Percentiles rank a stretch among this genome's conserved stretches.
Evolutionary conservation across 1,139 yeast species (phyloP).

Genomic region (Debaryomyces psychrophilus): DNA sequence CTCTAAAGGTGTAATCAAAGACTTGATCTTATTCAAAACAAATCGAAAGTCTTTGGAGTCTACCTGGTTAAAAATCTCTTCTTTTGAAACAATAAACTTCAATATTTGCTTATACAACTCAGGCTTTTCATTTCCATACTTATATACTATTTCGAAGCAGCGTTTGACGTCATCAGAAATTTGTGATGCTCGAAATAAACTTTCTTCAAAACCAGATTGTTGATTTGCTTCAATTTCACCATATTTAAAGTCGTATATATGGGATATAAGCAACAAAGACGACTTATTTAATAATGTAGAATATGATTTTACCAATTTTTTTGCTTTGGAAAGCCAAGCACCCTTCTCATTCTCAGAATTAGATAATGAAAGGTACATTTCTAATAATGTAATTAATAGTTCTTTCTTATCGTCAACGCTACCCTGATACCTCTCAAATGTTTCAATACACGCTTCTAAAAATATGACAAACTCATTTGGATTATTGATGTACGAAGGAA

Average conservation of each 20-base stretch:
- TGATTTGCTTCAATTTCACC: constrained; percentile 46
- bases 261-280: constrained; percentile 65
- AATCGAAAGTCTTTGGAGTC: constrained; percentile 53
- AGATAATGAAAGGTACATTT: constrained; percentile 72
- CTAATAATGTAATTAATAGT: constrained; percentile 75
- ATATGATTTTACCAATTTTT: constrained; percentile 48
- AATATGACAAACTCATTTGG: constrained; percentile 92
- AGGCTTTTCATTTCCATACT: constrained; percentile 64
- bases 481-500: constrained; percentile 80
- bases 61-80: constrained; percentile 54
- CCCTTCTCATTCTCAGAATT: constrained; percentile 32
- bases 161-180: constrained; percentile 59
- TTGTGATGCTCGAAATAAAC: constrained; percentile 65
- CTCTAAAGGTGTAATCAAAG: constrained; percentile 71
- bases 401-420: constrained; percentile 69
- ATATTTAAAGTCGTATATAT: constrained; percentile 58
- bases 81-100: constrained; percentile 63
- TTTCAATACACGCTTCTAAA: constrained; percentile 85
- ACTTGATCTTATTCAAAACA: constrained; percentile 58
- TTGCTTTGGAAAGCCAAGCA: constrained; percentile 71
- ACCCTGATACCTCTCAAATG: constrained; percentile 78
- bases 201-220: constrained; percentile 57
- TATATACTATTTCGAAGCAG: constrained; percentile 58
- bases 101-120: constrained; percentile 70
- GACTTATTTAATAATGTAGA: constrained; percentile 55